Evolutionary conservation across 768 basidiomycete species (phyloP), one percentile per base, ranked within the genome.

Genomic region (Boletellus emodensis): DNA sequence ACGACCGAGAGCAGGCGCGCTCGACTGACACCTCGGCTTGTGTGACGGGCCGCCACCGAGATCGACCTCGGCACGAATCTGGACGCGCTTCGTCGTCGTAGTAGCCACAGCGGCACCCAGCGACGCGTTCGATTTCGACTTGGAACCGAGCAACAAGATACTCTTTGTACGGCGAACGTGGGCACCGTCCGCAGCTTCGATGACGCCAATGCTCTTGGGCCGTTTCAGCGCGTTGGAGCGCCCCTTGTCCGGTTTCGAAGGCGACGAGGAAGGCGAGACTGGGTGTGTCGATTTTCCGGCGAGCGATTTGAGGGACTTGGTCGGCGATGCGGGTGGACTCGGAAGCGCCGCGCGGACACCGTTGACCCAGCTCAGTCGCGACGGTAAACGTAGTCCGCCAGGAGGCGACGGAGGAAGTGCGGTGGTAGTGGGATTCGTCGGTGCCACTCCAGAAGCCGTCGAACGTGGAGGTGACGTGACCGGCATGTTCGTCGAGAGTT

Each of bases 271-370:
- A 20, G 20, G 20, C 20, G 20, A 20, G 20, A 20, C 20, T 20
- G 62, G 50, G 12, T 12, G 28, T 14, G 51, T 5, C 3, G 40
- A 9, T 32, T 53, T 59, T 12, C 44, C 44, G 26, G 49, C n/a
- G 17, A 52, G n/a, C 6, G 50, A 33, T 28, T 48, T 63, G 22
- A 46, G 9, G 2, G 49, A 22, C 22, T 51, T 66, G 0, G 60
- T 62, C 1, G 65, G 66, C 13, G 66, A 67, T 17, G 63, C 63
- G 0, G 66, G 66, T 2, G 66, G 66, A 37, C 67, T 69, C 2
- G 66, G 66, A 22, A 67, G 54, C 15, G 52, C 62, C 6, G 55
- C 56, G 17, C 62, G 62, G 9, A 62, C 61, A 12, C 54, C 37
- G 37, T 53, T 67, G 46, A 64, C 51, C 61, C 63, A 65, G 15